These are phyloP conservation scores for Neodidymelliopsis sp. DNA, from an alignment of 2,329 filamentous ascomycete species.

Conservation along the genomic window DNA sequence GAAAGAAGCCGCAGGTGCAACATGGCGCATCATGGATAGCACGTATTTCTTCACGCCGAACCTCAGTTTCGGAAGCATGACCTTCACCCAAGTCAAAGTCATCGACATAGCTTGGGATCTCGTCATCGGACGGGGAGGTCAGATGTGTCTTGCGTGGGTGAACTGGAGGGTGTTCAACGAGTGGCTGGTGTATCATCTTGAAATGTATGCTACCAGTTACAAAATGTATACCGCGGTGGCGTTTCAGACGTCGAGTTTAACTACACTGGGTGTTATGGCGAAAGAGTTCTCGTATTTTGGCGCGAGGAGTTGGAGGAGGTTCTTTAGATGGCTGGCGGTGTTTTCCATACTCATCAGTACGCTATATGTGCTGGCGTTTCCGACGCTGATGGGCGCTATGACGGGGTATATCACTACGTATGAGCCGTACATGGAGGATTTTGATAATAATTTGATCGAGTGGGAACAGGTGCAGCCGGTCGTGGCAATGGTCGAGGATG, in stretches of 20 bases:
- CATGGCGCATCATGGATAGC: slow-evolving; percentile 47
- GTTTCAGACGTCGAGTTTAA: slow-evolving; percentile 38
- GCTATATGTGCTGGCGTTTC: slow-evolving; percentile 46
- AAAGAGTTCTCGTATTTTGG: slow-evolving; percentile 40
- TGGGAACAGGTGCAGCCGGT: slow-evolving; percentile 27
- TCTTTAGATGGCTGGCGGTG: slow-evolving; percentile 45
- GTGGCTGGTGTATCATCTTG: slow-evolving; percentile 47
- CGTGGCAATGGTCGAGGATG: slow-evolving; percentile 27
- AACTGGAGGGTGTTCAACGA: slow-evolving; percentile 51
- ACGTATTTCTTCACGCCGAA: slow-evolving; percentile 46
- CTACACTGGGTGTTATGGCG: slow-evolving; percentile 41
- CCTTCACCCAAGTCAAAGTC: slow-evolving; percentile 48
- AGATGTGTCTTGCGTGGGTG: slow-evolving; percentile 42
- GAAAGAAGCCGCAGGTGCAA: slow-evolving; percentile 36
- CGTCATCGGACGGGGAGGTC: slow-evolving; percentile 46
- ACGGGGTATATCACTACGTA: slow-evolving; percentile 49
- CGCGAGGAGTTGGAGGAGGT: slow-evolving; percentile 29
- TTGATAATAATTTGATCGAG: slow-evolving; percentile 34
- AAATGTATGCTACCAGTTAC: slow-evolving; percentile 41
- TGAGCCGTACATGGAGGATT: slow-evolving; percentile 39
- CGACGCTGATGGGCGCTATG: slow-evolving; percentile 50
- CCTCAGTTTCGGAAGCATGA: slow-evolving; percentile 40
- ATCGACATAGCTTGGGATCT: slow-evolving; percentile 51
- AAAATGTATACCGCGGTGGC: slow-evolving; percentile 40
- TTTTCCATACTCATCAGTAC: slow-evolving; percentile 42